Conservation (phyloP, 148 eudicot species). For the Cornus controversa region DNA sequence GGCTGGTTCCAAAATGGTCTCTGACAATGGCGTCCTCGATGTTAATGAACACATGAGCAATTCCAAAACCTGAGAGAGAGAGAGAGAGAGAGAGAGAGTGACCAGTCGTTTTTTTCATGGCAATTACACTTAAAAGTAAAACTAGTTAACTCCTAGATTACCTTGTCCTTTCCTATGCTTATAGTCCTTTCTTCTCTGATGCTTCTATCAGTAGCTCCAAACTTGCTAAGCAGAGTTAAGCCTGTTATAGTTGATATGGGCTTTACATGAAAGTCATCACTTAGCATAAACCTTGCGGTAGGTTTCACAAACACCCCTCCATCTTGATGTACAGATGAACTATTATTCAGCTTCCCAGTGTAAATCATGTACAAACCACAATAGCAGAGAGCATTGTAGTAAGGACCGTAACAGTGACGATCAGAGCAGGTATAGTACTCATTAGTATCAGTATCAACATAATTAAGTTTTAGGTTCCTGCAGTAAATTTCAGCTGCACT, state of each 20-base stretch:
- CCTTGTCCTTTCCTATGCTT: constrained; percentile 2
- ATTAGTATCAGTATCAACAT: too few relatives aligned
- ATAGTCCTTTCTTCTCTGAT: too few relatives aligned
- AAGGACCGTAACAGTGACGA: too few relatives aligned
- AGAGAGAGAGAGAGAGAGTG: too few relatives aligned
- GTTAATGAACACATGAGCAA: not conserved
- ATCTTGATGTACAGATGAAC: too few relatives aligned
- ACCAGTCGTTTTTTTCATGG: too few relatives aligned
- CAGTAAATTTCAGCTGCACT: not conserved
- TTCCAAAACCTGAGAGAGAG: not conserved
- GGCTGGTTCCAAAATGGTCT: not conserved
- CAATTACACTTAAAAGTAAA: too few relatives aligned
- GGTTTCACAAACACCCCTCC: constrained; percentile 1
- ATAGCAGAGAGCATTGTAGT: not conserved
- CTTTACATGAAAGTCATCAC: not conserved
- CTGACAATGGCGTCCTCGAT: not conserved
- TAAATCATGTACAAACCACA: too few relatives aligned
- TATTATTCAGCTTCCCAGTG: too few relatives aligned
- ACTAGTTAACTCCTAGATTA: not conserved
- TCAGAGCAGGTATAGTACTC: not conserved
- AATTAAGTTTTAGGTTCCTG: not conserved
- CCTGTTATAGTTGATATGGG: not conserved
- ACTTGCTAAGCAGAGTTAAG: not conserved
- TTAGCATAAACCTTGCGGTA: not conserved
- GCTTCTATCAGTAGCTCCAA: not conserved